Conservation (phyloP, 768 basidiomycete species). For the Auriscalpium microsporum region DNA sequence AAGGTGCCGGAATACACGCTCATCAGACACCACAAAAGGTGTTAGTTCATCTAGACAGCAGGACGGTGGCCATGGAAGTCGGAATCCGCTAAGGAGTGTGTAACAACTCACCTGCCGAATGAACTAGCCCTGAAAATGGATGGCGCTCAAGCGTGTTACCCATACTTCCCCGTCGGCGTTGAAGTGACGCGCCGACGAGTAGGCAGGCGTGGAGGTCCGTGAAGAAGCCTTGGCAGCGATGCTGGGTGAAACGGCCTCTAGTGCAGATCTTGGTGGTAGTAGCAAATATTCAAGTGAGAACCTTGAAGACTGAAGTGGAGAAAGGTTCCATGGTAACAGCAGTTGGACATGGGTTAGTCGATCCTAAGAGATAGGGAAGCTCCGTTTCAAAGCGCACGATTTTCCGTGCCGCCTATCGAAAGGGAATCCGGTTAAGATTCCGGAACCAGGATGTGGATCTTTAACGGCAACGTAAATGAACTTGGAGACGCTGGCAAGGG, state of each 20-base stretch:
- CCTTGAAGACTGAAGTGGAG: constrained; percentile 84
- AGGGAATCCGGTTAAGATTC: too few species aligned
- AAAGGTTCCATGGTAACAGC: constrained; percentile 83
- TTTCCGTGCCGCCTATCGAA: too few species aligned
- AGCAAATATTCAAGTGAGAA: constrained; percentile 83
- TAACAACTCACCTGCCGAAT: constrained; percentile 87
- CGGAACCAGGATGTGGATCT: too few species aligned
- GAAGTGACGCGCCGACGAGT: constrained; percentile 64
- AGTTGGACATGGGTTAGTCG: constrained; percentile 82
- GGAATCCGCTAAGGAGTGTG: constrained; percentile 81
- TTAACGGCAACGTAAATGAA: too few species aligned
- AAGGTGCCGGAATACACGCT: too few species aligned
- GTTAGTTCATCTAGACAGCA: constrained; percentile 66
- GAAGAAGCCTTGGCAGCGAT: constrained; percentile 73
- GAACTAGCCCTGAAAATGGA: constrained; percentile 88
- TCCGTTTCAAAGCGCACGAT: too few species aligned
- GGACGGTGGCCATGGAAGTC: constrained; percentile 84
- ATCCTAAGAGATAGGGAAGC: too few species aligned
- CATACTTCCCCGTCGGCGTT: constrained; percentile 74
- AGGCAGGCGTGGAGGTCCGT: constrained; percentile 71
- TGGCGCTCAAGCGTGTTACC: constrained; percentile 83
- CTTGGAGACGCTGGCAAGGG: too few species aligned
- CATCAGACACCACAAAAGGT: too few species aligned
- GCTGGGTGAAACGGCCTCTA: constrained; percentile 67
- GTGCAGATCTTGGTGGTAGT: constrained; percentile 85